These are phyloP conservation scores for Penicillium chermesinum DNA, from an alignment of 495 filamentous ascomycete genomes.

Conservation along the genomic window DNA sequence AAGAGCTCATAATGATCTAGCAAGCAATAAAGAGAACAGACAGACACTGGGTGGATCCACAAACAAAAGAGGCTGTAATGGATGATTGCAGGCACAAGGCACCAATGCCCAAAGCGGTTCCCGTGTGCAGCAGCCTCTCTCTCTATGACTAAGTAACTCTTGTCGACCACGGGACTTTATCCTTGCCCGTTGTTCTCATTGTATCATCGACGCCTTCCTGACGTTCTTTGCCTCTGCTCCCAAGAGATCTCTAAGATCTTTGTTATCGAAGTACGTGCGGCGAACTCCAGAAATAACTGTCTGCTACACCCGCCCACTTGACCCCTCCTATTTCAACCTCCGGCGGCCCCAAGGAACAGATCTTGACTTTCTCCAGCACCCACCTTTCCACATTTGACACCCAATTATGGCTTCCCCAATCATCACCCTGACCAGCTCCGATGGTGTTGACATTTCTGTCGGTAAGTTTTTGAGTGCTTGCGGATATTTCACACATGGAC, in stretches of 20 bases:
- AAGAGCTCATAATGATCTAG: no score
- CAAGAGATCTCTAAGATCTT: neutral
- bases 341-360: neutral
- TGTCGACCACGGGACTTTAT: no score
- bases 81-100: neutral
- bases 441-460: conserved; percentile 50
- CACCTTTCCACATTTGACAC: conserved; percentile 1
- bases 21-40: no score
- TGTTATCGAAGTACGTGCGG: neutral
- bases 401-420: conserved; percentile 10
- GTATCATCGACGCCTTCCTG: no score
- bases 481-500: neutral
- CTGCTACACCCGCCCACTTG: neutral
- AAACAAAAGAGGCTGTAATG: no score
- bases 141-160: neutral
- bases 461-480: conserved; percentile 34
- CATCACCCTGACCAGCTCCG: conserved; percentile 55
- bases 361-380: neutral
- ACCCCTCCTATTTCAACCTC: neutral
- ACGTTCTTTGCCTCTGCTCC: no score
- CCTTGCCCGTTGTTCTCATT: no score
- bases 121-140: neutral
- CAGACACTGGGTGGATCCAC: no score
- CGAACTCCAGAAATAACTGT: no score
- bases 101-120: neutral